Evolutionary conservation across 805 yeast species (phyloP), one percentile per base, ranked within the genome.

Genomic region (Myxozyma geophila): DNA sequence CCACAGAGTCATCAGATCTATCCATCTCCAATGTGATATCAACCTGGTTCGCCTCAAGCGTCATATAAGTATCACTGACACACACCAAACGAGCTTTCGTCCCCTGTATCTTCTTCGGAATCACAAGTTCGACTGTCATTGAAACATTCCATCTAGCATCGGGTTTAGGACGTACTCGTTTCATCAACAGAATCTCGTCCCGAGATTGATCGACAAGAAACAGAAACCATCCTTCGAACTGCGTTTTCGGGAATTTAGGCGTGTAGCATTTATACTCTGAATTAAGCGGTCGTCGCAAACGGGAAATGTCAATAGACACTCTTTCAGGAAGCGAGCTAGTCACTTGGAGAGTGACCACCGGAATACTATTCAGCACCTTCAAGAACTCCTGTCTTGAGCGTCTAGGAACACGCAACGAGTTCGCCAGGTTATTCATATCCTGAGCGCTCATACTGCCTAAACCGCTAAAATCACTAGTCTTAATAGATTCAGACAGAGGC

Each of bases 211-310:
- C 85, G 9, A 87, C 69, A 54, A 93, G 83, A n/a, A 53, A 41
- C 9, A 87, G 82, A 74, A 93, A 90, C 98, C 99, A 95, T 0
- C 96, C 85, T 74, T 95, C 98, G 71, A 91, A 87, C 76, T 95
- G 99, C 1, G 86, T 80, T 75, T 95, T 93, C 51, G 97, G 96
- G 77, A 90, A 95, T 70, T 83, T 84, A 1, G 96, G 93, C 62
- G 92, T 81, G 71, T 87, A 85, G 57, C 90, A 83, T 67, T 83
- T 84, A 78, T 85, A 89, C 51, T 87, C 92, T 2, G 79, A 77
- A 67, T 82, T 64, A 19, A 60, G 49, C 15, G 69, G 66, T 7
- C 71, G 67, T 59, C 83, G 85, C n/a, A 78, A 76, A 72, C 89
- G 96, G 8, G 73, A 74, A 43, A 90, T 76, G 21, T 74, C 76